Conservation (phyloP, 208 protist species). For the Leptomonas pyrrhocoris region DNA sequence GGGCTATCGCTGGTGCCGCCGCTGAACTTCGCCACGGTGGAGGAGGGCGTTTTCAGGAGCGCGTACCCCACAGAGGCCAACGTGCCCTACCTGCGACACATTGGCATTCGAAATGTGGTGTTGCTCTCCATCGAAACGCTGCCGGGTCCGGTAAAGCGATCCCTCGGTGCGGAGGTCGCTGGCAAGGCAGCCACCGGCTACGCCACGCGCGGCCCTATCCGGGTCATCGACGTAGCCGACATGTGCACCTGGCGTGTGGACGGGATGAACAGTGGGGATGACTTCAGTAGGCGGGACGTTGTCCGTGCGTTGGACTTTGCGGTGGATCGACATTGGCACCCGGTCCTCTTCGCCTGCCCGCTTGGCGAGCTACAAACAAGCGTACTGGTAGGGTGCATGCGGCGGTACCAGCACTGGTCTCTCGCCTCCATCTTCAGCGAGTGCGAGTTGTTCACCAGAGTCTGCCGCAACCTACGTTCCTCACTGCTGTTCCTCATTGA, state of each 20-base stretch:
- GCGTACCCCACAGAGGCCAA: constrained; percentile 77
- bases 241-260: constrained; percentile 72
- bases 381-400: constrained; percentile 86
- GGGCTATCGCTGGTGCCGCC: constrained; percentile 51
- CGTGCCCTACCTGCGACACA: constrained; percentile 73
- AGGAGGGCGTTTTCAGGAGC: constrained; percentile 80
- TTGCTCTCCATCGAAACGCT: constrained; percentile 85
- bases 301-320: constrained; percentile 78
- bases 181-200: constrained; percentile 16
- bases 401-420: constrained; percentile 83
- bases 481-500: constrained; percentile 76
- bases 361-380: constrained; percentile 89
- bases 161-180: constrained; percentile 19
- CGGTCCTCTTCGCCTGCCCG: constrained; percentile 88
- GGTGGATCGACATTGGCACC: constrained; percentile 81
- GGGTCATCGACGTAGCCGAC: constrained; percentile 59
- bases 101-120: constrained; percentile 81
- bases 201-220: constrained; percentile 38
- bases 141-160: constrained; percentile 49
- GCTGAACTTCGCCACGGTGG: constrained; percentile 80
- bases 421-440: constrained; percentile 79
- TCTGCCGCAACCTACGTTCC: constrained; percentile 42
- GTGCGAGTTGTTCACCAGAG: constrained; percentile 77
- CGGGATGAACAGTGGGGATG: constrained; percentile 50
- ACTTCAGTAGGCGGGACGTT: constrained; percentile 77